phyloP scores from a whole-genome alignment of 148 eudicot genomes.

The Camellia lanceoleosa region DNA sequence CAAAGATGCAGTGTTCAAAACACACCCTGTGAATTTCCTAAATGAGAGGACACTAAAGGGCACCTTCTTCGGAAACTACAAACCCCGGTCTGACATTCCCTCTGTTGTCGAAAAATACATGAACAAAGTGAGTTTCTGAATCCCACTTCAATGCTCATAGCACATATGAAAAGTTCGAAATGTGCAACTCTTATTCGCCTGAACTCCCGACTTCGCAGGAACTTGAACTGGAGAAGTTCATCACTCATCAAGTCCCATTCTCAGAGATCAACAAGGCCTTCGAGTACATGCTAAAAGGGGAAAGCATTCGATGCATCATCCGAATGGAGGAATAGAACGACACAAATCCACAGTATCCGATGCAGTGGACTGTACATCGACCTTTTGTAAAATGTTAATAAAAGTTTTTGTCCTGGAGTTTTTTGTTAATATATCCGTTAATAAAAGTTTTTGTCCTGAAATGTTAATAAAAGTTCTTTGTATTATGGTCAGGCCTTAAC shows the following conservation, averaged over 20 bases:
- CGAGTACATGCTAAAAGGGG: slow-evolving; percentile 46
- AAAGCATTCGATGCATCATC: slow-evolving; percentile 24
- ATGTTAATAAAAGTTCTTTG: too few relatives aligned
- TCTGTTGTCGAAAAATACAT: slow-evolving; percentile 65
- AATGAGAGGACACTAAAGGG: slow-evolving; percentile 81
- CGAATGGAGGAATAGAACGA: slow-evolving; percentile 11
- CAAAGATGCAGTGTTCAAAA: slow-evolving; percentile 74
- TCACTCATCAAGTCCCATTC: slow-evolving; percentile 47
- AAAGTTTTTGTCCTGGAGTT: not conserved
- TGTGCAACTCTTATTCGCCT: too few relatives aligned
- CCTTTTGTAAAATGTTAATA: not conserved
- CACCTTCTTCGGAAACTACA: slow-evolving; percentile 83
- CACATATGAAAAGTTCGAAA: too few relatives aligned
- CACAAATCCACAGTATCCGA: not conserved
- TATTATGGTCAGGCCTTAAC: too few relatives aligned
- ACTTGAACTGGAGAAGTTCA: slow-evolving; percentile 54
- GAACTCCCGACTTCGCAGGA: slow-evolving; percentile 21
- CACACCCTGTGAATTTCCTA: slow-evolving; percentile 64
- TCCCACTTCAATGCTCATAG: not conserved
- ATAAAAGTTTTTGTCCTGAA: too few relatives aligned
- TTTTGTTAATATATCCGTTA: too few relatives aligned
- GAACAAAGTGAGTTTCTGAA: slow-evolving; percentile 46
- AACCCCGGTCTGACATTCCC: slow-evolving; percentile 70
- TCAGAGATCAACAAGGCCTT: slow-evolving; percentile 59
- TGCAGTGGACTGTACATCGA: not conserved